Percentiles rank a stretch among this genome's conserved stretches.
Conservation (phyloP, 2,329 filamentous ascomycete species). For the Chaetomium sp. region DNA sequence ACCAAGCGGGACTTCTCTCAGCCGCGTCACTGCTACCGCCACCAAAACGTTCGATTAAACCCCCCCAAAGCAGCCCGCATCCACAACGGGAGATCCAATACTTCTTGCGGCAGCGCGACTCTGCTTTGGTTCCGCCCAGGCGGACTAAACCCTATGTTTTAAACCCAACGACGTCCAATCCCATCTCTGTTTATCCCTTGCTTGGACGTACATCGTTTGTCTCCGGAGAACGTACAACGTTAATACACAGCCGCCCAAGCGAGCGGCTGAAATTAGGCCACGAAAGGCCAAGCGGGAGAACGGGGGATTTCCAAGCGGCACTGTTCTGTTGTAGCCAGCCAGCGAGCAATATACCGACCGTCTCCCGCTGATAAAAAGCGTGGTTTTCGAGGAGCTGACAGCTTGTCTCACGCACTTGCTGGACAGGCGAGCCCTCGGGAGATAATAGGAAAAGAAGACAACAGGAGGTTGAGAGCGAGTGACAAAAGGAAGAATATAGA, state of each 20-base stretch:
- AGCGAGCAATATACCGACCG: background rate
- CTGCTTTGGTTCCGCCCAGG: background rate
- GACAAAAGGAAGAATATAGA: background rate
- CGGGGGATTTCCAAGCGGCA: too few relatives aligned
- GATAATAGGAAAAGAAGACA: background rate
- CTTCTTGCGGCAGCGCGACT: too few relatives aligned
- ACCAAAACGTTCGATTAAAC: too few relatives aligned
- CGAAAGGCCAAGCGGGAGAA: background rate
- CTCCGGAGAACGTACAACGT: constrained; percentile 17
- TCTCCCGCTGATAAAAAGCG: background rate
- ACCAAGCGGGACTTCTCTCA: too few relatives aligned
- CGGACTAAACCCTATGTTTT: background rate
- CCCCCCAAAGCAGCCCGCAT: too few relatives aligned
- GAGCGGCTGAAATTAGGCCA: constrained; percentile 8
- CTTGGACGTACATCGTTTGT: background rate
- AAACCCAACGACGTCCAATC: background rate
- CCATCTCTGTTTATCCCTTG: background rate
- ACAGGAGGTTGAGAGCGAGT: background rate
- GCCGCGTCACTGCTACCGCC: too few relatives aligned
- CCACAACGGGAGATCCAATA: too few relatives aligned
- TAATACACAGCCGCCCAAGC: constrained; percentile 15
- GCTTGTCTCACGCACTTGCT: background rate
- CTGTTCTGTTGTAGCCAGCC: background rate
- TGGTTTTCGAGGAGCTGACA: background rate
- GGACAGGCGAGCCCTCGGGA: background rate